Percentiles rank a stretch among this genome's conserved stretches.
These are phyloP conservation scores for Arthrobotrys iridis DNA, from an alignment of 2,329 filamentous ascomycete genomes.

Conservation along the genomic window DNA sequence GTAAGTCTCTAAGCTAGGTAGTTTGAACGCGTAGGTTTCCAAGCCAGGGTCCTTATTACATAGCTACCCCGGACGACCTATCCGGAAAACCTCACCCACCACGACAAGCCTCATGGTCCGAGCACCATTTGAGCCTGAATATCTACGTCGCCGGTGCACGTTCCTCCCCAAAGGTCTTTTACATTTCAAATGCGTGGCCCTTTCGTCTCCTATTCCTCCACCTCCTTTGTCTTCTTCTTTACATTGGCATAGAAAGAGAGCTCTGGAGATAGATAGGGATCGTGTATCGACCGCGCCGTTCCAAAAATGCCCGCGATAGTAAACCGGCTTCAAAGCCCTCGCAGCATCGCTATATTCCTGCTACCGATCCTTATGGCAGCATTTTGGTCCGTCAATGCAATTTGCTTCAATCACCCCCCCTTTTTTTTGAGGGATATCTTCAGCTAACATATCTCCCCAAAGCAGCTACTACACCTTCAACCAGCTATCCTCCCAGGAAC, in stretches of 20 bases:
- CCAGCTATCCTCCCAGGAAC: slow-evolving; percentile 70
- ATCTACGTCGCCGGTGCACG: slow-evolving; percentile 13
- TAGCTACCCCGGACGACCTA: slow-evolving; percentile 39
- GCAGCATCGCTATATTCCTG: slow-evolving; percentile 57
- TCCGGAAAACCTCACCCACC: slow-evolving; percentile 2
- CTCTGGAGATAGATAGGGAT: no score
- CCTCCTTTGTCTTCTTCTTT: neutral
- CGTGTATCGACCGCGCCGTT: no score
- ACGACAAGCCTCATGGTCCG: slow-evolving; percentile 25
- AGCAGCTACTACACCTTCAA: slow-evolving; percentile 66
- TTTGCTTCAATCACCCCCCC: neutral
- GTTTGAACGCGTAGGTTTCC: neutral
- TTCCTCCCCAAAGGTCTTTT: slow-evolving; percentile 5
- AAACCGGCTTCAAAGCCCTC: slow-evolving; percentile 21
- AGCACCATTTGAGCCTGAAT: slow-evolving; percentile 44
- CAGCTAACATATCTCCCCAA: slow-evolving; percentile 61
- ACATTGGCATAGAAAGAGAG: neutral
- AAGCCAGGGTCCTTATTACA: neutral
- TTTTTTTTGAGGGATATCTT: neutral
- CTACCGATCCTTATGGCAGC: slow-evolving; percentile 55
- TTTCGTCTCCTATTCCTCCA: neutral
- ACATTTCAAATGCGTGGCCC: slow-evolving; percentile 4
- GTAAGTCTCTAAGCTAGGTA: neutral
- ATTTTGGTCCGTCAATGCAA: slow-evolving; percentile 28
- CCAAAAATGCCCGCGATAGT: slow-evolving; percentile 25